Evolutionary conservation across 805 yeast genomes (phyloP).

Genomic region (Kluyveromyces dobzhanskii): DNA sequence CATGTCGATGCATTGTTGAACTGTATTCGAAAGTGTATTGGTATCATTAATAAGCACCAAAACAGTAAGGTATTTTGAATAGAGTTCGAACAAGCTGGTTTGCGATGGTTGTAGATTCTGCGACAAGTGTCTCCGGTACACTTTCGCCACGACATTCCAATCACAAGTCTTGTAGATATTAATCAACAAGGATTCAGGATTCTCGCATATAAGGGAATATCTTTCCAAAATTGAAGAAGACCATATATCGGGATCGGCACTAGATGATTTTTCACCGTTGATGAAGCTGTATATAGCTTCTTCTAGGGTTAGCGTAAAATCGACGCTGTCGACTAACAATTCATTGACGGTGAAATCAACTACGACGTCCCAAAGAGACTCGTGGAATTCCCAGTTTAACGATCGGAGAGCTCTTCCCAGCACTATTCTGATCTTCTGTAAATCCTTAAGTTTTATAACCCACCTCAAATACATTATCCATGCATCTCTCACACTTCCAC

Average conservation of each 20-base stretch:
- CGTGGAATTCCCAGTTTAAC: conserved; percentile 13
- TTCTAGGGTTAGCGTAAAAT: conserved; percentile 6
- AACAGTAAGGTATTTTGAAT: conserved; percentile 3
- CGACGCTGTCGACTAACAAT: conserved; percentile 11
- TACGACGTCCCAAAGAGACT: conserved; percentile 20
- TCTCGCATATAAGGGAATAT: conserved; percentile 17
- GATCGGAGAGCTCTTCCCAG: conserved; percentile 16
- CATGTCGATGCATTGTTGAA: conserved; percentile 28
- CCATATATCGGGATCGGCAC: conserved; percentile 14
- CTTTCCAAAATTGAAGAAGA: conserved; percentile 18
- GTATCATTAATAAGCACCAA: conserved; percentile 2
- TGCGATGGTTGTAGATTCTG: conserved; percentile 1
- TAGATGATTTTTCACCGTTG: not conserved
- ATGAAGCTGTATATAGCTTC: not conserved
- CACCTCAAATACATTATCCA: conserved; percentile 48
- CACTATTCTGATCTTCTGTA: conserved; percentile 25
- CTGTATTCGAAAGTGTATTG: conserved; percentile 11
- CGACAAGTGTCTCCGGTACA: conserved; percentile 12
- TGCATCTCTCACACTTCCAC: conserved; percentile 31
- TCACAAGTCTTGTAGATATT: conserved; percentile 15
- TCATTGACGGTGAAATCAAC: conserved; percentile 14
- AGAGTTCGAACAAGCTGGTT: conserved; percentile 4
- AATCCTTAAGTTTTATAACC: conserved; percentile 33
- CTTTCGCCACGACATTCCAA: conserved; percentile 6
- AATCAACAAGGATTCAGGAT: conserved; percentile 7